Conservation (phyloP, 768 basidiomycete genomes). For the Suillus tomentosus region DNA sequence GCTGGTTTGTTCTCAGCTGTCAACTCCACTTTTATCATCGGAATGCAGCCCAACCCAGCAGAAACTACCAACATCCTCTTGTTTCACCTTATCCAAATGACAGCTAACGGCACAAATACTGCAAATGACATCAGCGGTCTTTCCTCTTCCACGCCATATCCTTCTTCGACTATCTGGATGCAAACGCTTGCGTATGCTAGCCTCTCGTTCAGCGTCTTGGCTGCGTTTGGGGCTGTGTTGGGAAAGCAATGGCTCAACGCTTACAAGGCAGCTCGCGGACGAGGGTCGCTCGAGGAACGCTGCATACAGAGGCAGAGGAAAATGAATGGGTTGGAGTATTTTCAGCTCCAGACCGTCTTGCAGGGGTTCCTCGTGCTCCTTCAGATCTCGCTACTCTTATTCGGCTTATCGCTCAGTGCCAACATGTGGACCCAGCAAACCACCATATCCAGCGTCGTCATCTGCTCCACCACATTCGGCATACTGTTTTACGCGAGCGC, state of each 20-base stretch:
- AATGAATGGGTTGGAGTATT: neutral
- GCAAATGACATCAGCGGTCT: neutral
- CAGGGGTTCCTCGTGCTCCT: conserved; percentile 9
- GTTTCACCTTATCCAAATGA: neutral
- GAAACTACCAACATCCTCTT: conserved; percentile 26
- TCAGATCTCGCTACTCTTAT: conserved; percentile 12
- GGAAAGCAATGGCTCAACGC: neutral
- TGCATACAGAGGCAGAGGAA: neutral
- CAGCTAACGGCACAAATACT: neutral
- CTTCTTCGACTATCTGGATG: neutral
- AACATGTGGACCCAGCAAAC: conserved; percentile 9
- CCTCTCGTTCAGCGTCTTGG: neutral
- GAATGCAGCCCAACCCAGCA: conserved; percentile 30
- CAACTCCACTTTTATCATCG: conserved; percentile 38
- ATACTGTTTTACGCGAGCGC: neutral
- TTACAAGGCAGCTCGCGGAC: neutral
- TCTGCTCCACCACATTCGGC: neutral
- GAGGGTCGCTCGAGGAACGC: neutral
- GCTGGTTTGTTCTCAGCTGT: conserved; percentile 42
- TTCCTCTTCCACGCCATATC: neutral
- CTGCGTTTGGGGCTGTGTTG: neutral
- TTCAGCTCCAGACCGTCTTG: neutral
- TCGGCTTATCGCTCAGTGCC: conserved; percentile 15
- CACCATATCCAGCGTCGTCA: neutral
- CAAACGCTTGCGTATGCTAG: neutral